Evolutionary conservation across 169 alveolate species (phyloP), one percentile per base, ranked within the genome.

Genomic region (Cryptosporidium bovis): DNA sequence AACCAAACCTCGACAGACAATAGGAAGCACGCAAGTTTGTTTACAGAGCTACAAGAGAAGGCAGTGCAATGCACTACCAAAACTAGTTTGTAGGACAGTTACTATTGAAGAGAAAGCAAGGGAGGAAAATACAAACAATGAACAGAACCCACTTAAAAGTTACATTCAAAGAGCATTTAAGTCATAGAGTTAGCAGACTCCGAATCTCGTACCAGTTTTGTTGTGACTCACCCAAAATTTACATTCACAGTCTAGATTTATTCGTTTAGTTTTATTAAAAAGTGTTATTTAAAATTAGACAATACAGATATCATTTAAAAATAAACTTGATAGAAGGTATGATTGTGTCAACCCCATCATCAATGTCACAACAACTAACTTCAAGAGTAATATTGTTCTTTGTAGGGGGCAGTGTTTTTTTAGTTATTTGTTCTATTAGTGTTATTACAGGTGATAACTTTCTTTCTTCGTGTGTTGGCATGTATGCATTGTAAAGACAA

Each of bases 401-500:
- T 36, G 94, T 92, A 50, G 31, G 90, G 12, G 82, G 91, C 15
- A 91, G 7, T 44, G 67, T 53, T 33, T 92, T 91, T 66, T 92
- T 71, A 33, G 94, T 82, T 48, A 91, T 94, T 85, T 91, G 92
- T 48, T 50, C 90, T 56, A 82, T 91, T 20, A 93, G 77, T 51
- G 90, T 93, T 27, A 62, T 95, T 50, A 95, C 68, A 33, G 93
- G 92, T 77, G 65, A 90, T 33, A 67, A 90, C 66, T 71, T 82
- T 84, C 98, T 91, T 71, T 84, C 95, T 33, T 84, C 95, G 90
- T 92, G 95, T 31, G 82, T 91, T 4, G 96, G 95, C 60, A 92
- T 83, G 71, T 91, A 95, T 24, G 97, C 93, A 82, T 96, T 96
- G 92, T 92, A 97, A 29, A 96, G 90, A 62, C 98, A 94, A 15